Percentiles rank a stretch among this genome's conserved stretches.
Conservation (phyloP, 352 stramenopile genomes). For the Phytophthora uliginosa region DNA sequence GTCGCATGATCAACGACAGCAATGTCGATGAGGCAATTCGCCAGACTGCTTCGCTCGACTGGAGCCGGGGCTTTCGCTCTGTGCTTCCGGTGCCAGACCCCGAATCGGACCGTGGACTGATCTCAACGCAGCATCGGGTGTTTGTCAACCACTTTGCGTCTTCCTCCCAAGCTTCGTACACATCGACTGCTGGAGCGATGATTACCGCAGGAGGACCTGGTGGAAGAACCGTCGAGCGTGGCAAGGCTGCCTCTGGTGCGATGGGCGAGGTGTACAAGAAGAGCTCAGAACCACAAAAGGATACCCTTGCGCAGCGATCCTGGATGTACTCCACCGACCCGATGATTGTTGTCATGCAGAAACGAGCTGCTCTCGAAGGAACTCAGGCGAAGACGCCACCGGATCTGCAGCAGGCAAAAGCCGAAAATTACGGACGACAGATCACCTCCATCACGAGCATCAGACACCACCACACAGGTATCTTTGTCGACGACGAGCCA, state of each 20-base stretch:
- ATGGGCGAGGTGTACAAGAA: conserved; percentile 75
- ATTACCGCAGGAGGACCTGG: conserved; percentile 58
- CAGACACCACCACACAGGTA: conserved; percentile 59
- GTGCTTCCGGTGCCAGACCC: conserved; percentile 58
- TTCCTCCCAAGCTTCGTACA: conserved; percentile 17
- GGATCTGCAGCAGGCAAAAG: conserved; percentile 22
- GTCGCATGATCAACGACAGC: conserved; percentile 68
- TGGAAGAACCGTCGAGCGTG: conserved; percentile 56
- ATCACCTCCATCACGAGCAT: conserved; percentile 73
- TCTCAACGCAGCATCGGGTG: conserved; percentile 70
- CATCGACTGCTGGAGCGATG: conserved; percentile 29
- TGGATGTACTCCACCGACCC: conserved; percentile 85
- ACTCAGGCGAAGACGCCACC: conserved; percentile 3
- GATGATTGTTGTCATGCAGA: conserved; percentile 65
- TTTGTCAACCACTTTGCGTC: conserved; percentile 62
- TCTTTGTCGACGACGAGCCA: conserved; percentile 71
- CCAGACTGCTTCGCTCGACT: conserved; percentile 48
- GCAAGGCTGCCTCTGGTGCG: conserved; percentile 69
- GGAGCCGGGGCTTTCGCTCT: conserved; percentile 62
- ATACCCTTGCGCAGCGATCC: conserved; percentile 77
- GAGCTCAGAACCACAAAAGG: conserved; percentile 67
- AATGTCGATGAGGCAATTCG: conserved; percentile 69
- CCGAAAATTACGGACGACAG: conserved; percentile 45
- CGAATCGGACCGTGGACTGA: conserved; percentile 67
- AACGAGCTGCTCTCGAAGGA: conserved; percentile 27